These are phyloP conservation scores for Zoysia pacifica DNA, from an alignment of 176 grass and related monocot genomes.

Conservation along the genomic window DNA sequence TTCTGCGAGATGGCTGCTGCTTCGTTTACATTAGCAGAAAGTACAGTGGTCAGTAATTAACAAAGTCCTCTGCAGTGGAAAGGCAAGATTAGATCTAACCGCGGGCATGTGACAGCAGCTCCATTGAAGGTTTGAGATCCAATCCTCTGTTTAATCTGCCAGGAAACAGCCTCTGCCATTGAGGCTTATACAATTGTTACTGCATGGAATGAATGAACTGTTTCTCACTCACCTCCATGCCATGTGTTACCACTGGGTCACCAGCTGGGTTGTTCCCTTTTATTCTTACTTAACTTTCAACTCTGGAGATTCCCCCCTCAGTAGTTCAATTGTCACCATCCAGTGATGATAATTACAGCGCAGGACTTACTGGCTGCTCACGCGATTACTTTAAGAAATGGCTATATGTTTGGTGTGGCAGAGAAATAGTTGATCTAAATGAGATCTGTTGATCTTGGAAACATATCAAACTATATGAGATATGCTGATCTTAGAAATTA, in stretches of 20 bases:
- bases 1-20: conserved; percentile 32
- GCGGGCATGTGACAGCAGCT: conserved; percentile 50
- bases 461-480: neutral
- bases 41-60: conserved; percentile 52
- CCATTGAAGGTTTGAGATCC: conserved; percentile 53
- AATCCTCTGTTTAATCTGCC: conserved; percentile 48
- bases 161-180: conserved; percentile 53
- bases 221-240: conserved; percentile 39
- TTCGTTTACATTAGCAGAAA: conserved; percentile 41
- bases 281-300: conserved; percentile 46
- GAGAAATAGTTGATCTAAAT: too few relatives aligned
- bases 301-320: conserved; percentile 22
- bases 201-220: conserved; percentile 65
- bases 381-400: neutral
- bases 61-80: conserved; percentile 46
- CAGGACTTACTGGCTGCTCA: conserved; percentile 28
- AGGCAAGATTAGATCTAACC: conserved; percentile 63
- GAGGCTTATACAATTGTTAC: conserved; percentile 49
- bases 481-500: neutral
- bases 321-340: conserved; percentile 57
- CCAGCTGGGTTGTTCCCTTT: conserved; percentile 49
- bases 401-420: neutral
- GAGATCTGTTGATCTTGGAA: too few relatives aligned
- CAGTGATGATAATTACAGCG: conserved; percentile 31
- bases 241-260: conserved; percentile 50